Conservation (phyloP, 2,329 filamentous ascomycete genomes). For the Aspergillus felis region DNA sequence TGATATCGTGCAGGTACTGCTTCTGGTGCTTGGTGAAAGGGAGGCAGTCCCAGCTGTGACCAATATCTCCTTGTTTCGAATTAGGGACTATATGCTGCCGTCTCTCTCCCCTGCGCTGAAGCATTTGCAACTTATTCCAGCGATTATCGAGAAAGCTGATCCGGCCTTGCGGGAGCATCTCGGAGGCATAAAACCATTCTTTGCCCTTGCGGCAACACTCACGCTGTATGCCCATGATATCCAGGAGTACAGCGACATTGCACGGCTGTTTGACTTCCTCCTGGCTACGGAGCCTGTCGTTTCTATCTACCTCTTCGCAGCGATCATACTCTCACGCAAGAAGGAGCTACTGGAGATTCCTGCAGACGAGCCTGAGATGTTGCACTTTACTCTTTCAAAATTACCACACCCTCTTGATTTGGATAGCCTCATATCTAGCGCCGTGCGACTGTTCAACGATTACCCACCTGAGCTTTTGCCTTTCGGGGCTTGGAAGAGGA, state of each 20-base stretch:
- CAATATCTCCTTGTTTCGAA: conserved; percentile 82
- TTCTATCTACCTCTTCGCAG: conserved; percentile 85
- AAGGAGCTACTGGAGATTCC: conserved; percentile 83
- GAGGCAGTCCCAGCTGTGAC: conserved; percentile 62
- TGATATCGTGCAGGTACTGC: conserved; percentile 93
- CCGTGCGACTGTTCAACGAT: conserved; percentile 59
- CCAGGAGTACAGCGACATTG: conserved; percentile 80
- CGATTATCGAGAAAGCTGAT: conserved; percentile 71
- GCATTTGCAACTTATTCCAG: conserved; percentile 83
- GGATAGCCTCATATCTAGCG: conserved; percentile 67
- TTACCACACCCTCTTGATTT: conserved; percentile 77
- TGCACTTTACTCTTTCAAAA: conserved; percentile 83
- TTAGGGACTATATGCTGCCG: conserved; percentile 97
- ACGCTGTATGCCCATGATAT: conserved; percentile 98
- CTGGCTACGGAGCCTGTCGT: conserved; percentile 84
- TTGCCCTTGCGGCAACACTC: conserved; percentile 85
- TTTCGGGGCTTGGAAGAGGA: conserved; percentile 61
- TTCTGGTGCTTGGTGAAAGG: conserved; percentile 71
- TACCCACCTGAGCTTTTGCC: conserved; percentile 70
- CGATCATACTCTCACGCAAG: conserved; percentile 76
- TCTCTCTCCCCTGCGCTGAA: conserved; percentile 73
- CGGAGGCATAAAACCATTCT: conserved; percentile 78
- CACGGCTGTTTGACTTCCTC: conserved; percentile 87
- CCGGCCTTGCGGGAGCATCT: conserved; percentile 69
- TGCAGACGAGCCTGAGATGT: conserved; percentile 81